Evolutionary conservation across 192 early-diverging fungal genomes (phyloP).

Genomic region (Helicostylum pulchrum): DNA sequence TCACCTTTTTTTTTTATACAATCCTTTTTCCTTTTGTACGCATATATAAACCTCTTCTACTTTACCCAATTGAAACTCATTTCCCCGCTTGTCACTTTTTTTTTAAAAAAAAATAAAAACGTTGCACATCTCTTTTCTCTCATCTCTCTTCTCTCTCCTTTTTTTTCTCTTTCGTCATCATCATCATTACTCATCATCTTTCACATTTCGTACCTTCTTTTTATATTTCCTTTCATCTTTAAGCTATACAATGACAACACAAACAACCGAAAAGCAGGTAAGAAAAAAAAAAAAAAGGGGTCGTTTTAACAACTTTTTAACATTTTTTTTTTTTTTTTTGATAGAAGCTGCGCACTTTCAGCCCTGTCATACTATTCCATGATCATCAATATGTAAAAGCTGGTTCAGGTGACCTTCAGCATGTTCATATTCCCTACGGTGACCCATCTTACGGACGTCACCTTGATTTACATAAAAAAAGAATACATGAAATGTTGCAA

Average conservation of each 20-base stretch:
- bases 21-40: no score
- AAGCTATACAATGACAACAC: no score
- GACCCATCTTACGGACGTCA: constrained; percentile 29
- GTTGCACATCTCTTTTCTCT: no score
- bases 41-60: no score
- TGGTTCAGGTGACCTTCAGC: constrained; percentile 24
- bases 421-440: constrained; percentile 28
- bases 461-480: constrained; percentile 25
- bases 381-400: constrained; percentile 32
- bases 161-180: no score
- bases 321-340: neutral
- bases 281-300: constrained; percentile 8
- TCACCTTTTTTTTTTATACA: no score
- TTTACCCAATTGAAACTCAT: no score
- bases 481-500: constrained; percentile 35
- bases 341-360: constrained; percentile 33
- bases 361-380: constrained; percentile 39
- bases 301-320: neutral
- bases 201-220: neutral
- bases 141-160: no score
- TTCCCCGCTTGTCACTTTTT: no score
- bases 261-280: no score
- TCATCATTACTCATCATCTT: no score
- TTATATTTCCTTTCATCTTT: neutral
- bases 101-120: no score